phyloP scores from a whole-genome alignment of 2,329 filamentous ascomycete species.

The Aureobasidium namibiae region DNA sequence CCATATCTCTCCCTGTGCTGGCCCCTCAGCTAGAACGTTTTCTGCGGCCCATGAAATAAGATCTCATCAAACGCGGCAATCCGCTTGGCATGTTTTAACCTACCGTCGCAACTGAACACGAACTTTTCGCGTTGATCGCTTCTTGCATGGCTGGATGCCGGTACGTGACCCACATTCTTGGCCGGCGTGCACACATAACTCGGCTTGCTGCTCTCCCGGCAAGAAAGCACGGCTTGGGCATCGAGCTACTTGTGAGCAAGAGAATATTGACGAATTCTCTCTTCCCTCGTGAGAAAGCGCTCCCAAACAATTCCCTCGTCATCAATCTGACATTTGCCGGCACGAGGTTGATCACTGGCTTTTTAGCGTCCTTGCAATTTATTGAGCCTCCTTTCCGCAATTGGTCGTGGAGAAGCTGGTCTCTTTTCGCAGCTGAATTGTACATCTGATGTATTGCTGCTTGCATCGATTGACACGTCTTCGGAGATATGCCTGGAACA shows the following conservation, averaged over 20 bases:
- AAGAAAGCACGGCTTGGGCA: not conserved
- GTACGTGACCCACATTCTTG: not conserved
- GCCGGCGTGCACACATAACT: not conserved
- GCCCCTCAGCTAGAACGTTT: not conserved
- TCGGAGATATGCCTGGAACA: not conserved
- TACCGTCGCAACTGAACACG: not conserved
- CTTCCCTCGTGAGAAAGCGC: not conserved
- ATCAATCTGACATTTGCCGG: not conserved
- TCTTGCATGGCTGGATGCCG: not conserved
- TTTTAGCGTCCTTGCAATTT: conserved; percentile 2
- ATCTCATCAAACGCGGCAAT: not conserved
- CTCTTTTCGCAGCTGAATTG: not conserved
- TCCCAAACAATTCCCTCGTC: not conserved
- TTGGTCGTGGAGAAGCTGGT: not conserved
- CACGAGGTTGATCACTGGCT: not conserved
- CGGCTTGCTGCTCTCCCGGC: not conserved
- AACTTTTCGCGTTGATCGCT: conserved; percentile 1
- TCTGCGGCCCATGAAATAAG: not conserved
- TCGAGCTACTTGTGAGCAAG: too few species aligned
- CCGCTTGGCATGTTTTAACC: conserved; percentile 1
- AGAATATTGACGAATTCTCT: not conserved
- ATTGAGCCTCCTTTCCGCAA: not conserved
- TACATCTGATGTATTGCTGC: not conserved
- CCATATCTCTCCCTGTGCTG: not conserved
- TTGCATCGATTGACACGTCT: not conserved